Base-by-base conservation (phyloP, 78 protist genomes). In the Monocercomonoides exilis region DNA sequence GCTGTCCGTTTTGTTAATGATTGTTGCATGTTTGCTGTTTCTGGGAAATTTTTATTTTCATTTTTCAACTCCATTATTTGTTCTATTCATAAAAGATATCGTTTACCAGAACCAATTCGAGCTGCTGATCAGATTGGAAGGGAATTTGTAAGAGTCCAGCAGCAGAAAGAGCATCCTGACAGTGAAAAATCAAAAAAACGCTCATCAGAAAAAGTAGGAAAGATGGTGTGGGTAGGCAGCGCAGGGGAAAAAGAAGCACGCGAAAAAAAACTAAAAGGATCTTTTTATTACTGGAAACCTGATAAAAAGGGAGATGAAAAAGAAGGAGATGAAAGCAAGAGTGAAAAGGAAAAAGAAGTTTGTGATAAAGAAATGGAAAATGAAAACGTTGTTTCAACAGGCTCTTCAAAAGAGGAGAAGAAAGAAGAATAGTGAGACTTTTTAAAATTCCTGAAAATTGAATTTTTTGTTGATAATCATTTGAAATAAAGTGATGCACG, bases 31-130 rank as follows among this genome's bases (percentile, higher is more conserved):
- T 41, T 77, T 4, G n/a, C n/a, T n/a, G n/a, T n/a, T n/a, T n/a
- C n/a, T n/a, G n/a, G n/a, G n/a, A n/a, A n/a, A n/a, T n/a, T n/a
- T n/a, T n/a, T n/a, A n/a, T n/a, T n/a, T n/a, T n/a, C n/a, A n/a
- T n/a, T n/a, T n/a, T n/a, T n/a, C n/a, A n/a, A n/a, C n/a, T n/a
- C n/a, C n/a, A n/a, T n/a, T n/a, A n/a, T n/a, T n/a, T n/a, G n/a
- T n/a, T n/a, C n/a, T n/a, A n/a, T n/a, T n/a, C n/a, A n/a, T n/a
- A n/a, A n/a, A n/a, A n/a, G n/a, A n/a, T n/a, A n/a, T n/a, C 77
- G 91, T 3, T 1, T 89, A 0, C 91, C 93, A 0, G 93, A 91
- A 84, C 91, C 93, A 1, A 45, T 89, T 2, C 63, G 93, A 0
- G 89, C 85, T 33, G 91, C 92, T n/a, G 92, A 90, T 45, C 34